Base-by-base conservation (phyloP, 1,284 basidiomycete genomes). In the Ganoderma resinaceum region DNA sequence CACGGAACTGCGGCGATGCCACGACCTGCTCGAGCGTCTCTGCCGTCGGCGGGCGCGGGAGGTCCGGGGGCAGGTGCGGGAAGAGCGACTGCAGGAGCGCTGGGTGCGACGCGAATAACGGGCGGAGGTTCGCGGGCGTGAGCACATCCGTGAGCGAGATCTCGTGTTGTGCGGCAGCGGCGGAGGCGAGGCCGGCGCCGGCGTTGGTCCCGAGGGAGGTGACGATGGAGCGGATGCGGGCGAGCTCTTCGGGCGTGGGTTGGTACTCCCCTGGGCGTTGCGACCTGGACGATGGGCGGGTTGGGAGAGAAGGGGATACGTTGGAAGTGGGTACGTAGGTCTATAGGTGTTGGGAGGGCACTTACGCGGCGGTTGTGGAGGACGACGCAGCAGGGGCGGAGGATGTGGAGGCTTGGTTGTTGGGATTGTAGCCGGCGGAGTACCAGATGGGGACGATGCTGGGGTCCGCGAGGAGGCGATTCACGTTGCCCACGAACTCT, bases 51-150 rank as follows among this genome's bases (percentile, higher is more conserved):
- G 86, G 86, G 29, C 83, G 78, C 1, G 91, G 91, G 8, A 93
- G 82, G 80, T 93, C 92, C 12, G 90, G 83, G 2, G 93, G 92
- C 37, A 95, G 86, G 74, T 93, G 87, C 9, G 93, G 93, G 78
- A 93, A 93, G 67, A 95, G 83, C 2, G 91, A 78, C 9, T 86
- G 80, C 60, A 91, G 82, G 40, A 94, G 83, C 63, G 88, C 86
- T 1, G 92, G 90, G 75, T 91, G 89, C 33, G 85, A 84, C 8
- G 82, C 80, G 79, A 95, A 92, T 16, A 95, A 82, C 4, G 92
- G 91, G 2, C 82, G 82, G 46, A 95, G 82, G 75, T 88, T 91
- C 11, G 87, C 82, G 2, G 91, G 90, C 16, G 92, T 93, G 46
- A 95, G 85, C 68, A 95, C 85, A 76, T 95, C 93, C 18, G 84